A percentile compares a stretch with the other conserved stretches of the same genome.
Conservation (phyloP, 169 alveolate genomes). For the Blepharisma undulans region DNA sequence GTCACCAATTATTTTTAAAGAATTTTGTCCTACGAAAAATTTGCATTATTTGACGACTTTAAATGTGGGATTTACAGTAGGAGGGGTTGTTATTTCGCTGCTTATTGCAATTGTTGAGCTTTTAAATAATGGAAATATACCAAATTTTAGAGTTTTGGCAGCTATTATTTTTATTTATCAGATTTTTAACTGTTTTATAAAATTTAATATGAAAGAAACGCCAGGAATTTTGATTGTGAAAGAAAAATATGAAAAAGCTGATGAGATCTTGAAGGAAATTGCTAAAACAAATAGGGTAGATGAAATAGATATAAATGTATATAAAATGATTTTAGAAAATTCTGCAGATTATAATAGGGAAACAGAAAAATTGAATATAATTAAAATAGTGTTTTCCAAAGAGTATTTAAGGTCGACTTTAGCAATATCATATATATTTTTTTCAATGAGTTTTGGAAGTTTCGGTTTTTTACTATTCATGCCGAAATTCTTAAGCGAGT, state of each 20-base stretch:
- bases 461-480: neutral
- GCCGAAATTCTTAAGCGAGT: neutral
- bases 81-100: neutral
- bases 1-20: neutral
- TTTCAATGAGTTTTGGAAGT: neutral
- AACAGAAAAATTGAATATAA: neutral
- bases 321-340: neutral
- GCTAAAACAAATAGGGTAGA: neutral
- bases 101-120: neutral
- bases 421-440: neutral
- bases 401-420: neutral
- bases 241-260: neutral
- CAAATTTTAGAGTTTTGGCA: neutral
- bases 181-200: neutral
- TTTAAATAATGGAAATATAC: neutral
- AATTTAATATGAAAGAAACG: neutral
- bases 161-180: neutral
- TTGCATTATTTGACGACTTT: neutral
- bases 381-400: neutral
- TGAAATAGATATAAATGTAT: neutral
- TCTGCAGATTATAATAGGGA: neutral
- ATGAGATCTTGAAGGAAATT: neutral
- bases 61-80: neutral
- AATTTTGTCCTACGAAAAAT: constrained; percentile 15
- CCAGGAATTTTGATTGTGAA: neutral